A percentile compares a stretch with the other conserved stretches of the same genome.
Conservation (phyloP, 164 flowering plant species). For the Taxillus chinensis region DNA sequence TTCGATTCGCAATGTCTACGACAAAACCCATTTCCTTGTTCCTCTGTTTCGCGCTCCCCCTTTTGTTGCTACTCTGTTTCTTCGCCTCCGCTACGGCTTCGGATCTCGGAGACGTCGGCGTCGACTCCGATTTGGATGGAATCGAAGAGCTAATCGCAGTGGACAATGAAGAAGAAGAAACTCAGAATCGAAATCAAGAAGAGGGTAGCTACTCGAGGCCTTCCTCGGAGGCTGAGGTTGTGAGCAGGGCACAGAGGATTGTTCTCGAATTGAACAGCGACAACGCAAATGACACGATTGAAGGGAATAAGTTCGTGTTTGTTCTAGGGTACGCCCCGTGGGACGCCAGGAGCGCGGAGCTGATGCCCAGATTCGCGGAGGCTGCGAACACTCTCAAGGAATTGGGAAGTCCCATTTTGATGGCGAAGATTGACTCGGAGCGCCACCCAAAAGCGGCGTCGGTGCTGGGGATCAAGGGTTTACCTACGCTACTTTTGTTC, state of each 20-base stretch:
- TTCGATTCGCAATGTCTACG: constrained; percentile 14
- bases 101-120: constrained; percentile 15
- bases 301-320: constrained; percentile 60
- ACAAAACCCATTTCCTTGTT: constrained; percentile 34
- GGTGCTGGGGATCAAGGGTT: constrained; percentile 63
- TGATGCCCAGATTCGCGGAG: constrained; percentile 88
- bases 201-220: constrained; percentile 8
- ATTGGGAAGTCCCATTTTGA: constrained; percentile 43
- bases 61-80: constrained; percentile 27
- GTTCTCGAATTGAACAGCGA: constrained; percentile 65
- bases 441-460: constrained; percentile 65
- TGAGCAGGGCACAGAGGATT: constrained; percentile 63
- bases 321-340: constrained; percentile 93
- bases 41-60: constrained; percentile 22
- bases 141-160: constrained; percentile 60
- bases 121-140: constrained; percentile 39
- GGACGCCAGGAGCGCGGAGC: constrained; percentile 80
- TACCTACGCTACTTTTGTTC: constrained; percentile 77
- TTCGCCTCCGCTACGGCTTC: constrained; percentile 13
- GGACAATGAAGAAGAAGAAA: constrained; percentile 38
- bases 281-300: constrained; percentile 39
- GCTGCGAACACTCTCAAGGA: constrained; percentile 67
- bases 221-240: constrained; percentile 48
- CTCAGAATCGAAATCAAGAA: constrained; percentile 6
- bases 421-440: constrained; percentile 87